Evolutionary conservation across 2,329 filamentous ascomycete genomes (phyloP), one percentile per base, ranked within the genome.

Genomic region (Harringtonia lauricola): DNA sequence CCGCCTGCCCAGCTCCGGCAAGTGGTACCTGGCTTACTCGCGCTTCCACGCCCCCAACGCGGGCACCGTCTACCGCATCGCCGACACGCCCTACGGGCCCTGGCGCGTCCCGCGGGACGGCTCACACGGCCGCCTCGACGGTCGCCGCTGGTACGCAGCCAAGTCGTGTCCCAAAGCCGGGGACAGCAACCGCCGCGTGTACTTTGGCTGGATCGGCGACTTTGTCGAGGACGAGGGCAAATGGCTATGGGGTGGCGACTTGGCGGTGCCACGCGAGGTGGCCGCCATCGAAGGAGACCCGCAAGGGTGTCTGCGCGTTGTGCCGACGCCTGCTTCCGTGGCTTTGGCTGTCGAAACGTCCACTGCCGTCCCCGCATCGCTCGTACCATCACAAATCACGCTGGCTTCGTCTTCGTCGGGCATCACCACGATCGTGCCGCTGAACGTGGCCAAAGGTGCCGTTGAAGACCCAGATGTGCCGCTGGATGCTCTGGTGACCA

Each of bases 201-300:
- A 48, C 47, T 63, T 63, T 39, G 60, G 59, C 6, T 63, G 60
- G 60, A 51, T 58, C 13, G 59, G 53, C 10, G 60, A 63, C 44
- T 56, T 57, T 42, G 54, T 48, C 4, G 55, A 53, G 14, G 52
- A 58, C 28, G 59, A 62, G 41, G 52, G 53, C 10, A 60, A 61
- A 51, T 63, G 60, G 60, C 52, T 61, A 2, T 63, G 60, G 60
- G 60, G 60, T 36, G 60, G 60, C n/a, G 58, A 61, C 42, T 48
- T 62, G 28, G 56, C 51, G 6, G 49, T 59, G 13, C 58, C 56
- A 9, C 51, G 60, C n/a, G 54, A 59, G 19, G 50, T 37, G 36
- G 13, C 36, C 12, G 33, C 33, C 12, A 19, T 62, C 22, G 57
- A 49, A 37, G 55, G 56, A 7, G 57, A 56, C 31, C 45, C 41